phyloP scores from a whole-genome alignment of 2,329 filamentous ascomycete species.

The Epichloe bromicola region DNA sequence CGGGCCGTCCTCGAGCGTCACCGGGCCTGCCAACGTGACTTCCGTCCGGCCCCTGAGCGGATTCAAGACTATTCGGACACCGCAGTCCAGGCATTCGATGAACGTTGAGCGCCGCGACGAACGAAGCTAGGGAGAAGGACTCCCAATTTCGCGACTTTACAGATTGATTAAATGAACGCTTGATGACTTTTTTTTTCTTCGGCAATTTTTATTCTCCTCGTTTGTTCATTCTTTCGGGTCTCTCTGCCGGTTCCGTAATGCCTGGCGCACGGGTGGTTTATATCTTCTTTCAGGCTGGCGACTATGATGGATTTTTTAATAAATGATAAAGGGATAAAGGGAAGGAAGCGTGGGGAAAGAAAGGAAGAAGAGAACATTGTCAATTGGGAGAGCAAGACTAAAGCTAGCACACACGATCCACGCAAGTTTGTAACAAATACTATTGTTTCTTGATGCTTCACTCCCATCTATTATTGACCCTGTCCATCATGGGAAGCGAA shows the following conservation, averaged over 20 bases:
- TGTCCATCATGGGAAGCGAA: no score
- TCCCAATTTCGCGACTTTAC: not conserved
- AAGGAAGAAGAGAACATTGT: not conserved
- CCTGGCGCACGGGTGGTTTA: no score
- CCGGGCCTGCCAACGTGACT: not conserved
- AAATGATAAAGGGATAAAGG: not conserved
- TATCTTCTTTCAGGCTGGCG: no score
- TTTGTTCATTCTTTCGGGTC: no score
- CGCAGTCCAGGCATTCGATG: not conserved
- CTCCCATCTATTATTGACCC: no score
- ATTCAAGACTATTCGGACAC: not conserved
- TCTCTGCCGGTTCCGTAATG: no score
- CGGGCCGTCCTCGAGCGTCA: not conserved
- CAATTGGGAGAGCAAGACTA: not conserved
- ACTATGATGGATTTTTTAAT: not conserved
- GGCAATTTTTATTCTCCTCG: not conserved
- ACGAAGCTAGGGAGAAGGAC: not conserved
- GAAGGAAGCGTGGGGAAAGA: not conserved
- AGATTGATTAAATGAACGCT: not conserved
- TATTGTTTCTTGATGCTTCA: not conserved
- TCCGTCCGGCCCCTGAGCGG: not conserved
- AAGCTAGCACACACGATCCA: not conserved
- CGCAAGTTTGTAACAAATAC: not conserved
- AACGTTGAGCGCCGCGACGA: not conserved
- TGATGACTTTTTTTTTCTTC: not conserved